Evolutionary conservation across 768 basidiomycete genomes (phyloP).

Genomic region (Auriscalpium vulgare): DNA sequence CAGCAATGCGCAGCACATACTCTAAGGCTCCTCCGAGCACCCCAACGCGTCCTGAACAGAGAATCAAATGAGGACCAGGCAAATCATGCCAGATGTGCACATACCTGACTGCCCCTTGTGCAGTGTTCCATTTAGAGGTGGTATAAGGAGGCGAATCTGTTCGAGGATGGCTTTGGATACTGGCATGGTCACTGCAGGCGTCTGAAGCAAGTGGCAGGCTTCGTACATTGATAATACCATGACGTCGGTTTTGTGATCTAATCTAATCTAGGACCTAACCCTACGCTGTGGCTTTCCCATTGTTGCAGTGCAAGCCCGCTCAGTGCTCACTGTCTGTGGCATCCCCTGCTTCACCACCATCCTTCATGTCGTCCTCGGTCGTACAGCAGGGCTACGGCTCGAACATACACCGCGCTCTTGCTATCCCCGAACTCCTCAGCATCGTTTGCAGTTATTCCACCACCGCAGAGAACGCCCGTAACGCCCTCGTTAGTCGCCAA

Average conservation of each 20-base stretch:
- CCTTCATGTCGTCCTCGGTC: too few relatives aligned
- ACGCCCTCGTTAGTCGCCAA: constrained; percentile 9
- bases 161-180: constrained; percentile 53
- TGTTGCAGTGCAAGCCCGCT: too few relatives aligned
- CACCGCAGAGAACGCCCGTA: constrained; percentile 3
- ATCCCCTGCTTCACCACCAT: too few relatives aligned
- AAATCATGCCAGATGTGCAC: constrained; percentile 11
- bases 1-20: constrained; percentile 38
- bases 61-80: background rate
- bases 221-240: too few relatives aligned
- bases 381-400: constrained; percentile 9
- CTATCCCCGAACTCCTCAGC: constrained; percentile 12
- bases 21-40: constrained; percentile 92
- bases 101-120: constrained; percentile 94
- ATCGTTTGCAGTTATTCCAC: constrained; percentile 10
- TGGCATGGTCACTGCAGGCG: constrained; percentile 35
- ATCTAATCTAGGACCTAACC: too few relatives aligned
- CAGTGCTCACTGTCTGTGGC: too few relatives aligned
- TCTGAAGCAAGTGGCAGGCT: too few relatives aligned
- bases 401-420: constrained; percentile 6
- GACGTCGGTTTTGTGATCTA: too few relatives aligned
- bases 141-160: constrained; percentile 77
- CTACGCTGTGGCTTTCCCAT: too few relatives aligned
- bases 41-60: constrained; percentile 67
- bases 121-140: constrained; percentile 78